Evolutionary conservation across 2,329 filamentous ascomycete species (phyloP), one percentile per base, ranked within the genome.

Genomic region (Cladosporium sp.): DNA sequence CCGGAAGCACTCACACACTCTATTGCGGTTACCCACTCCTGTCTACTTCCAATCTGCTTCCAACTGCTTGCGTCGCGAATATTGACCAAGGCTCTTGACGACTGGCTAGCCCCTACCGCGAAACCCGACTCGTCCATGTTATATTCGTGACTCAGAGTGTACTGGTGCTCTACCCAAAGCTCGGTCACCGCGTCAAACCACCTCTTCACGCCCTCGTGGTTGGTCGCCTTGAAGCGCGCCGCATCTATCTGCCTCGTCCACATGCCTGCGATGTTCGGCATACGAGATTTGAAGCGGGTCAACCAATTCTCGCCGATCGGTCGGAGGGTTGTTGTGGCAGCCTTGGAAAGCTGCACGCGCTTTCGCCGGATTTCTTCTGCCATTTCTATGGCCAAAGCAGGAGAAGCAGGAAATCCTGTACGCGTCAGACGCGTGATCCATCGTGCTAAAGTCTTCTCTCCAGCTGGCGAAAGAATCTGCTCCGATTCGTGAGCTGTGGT

Each of bases 1-100:
- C 60, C 54, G 16, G 60, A 49, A 32, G 61, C 61, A 49, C 65
- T 66, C 8, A 66, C 25, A 56, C 48, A 68, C 26, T 68, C 65
- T 23, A 68, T 68, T 48, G 62, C 65, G 36, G 65, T 66, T 39
- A 68, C 61, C 65, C 39, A 67, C 66, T 66, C 60, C 58, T 66
- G 51, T 49, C 66, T 48, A 39, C 65, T 49, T 10, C 32, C 23
- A 21, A 66, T 54, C 18, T 49, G 43, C 61, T 66, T 66, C 65
- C 36, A 68, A 36, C 62, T 68, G 18, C 48, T 58, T 28, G 34
- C 25, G 14, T 67, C 58, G 16, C 63, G 66, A 28, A 67, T 54
- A 36, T 65, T 65, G 23, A 65, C 60, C 21, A 67, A 46, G 16
- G 51, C 63, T 59, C 66, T 61, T 57, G 51, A 67, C 54, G 49